Evolutionary conservation across 163 green algal genomes (phyloP), one percentile per base, ranked within the genome.

Genomic region (Scenedesmus sp.): DNA sequence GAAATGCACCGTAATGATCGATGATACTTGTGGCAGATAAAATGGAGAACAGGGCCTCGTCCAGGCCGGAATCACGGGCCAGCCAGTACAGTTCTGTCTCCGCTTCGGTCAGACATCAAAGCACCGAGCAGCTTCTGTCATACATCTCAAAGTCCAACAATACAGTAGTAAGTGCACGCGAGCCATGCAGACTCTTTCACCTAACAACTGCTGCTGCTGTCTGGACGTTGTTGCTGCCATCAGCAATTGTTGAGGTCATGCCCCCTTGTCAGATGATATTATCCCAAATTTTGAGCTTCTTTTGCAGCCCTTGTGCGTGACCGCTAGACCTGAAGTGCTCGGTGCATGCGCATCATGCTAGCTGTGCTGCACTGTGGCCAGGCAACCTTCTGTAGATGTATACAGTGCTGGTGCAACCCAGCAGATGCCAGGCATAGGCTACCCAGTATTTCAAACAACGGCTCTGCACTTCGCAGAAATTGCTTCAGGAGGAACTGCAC

Each of bases 401-500:
- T 6, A n/a, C n/a, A n/a, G 26, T 76, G 65, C 65, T 76, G 65
- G 65, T 24, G 40, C 26, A 2, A 40, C 12, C 65, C 30, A 3
- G 40, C 5, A 68, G 7, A 22, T 76, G 7, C 6, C 30, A 76
- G 65, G 5, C 30, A n/a, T n/a, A 76, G 7, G 65, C 30, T 30
- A 76, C 30, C 18, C 65, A 76, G 16, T 10, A 73, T 7, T 16
- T 20, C 26, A 30, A 40, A 40, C 12, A 18, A 20, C 9, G 30
- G n/a, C 30, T 40, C 1, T 37, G 4, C 40, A 37, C 13, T 12
- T 7, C 76, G 82, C 82, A 87, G 82, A 79, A 76, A 20, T 53
- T 87, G 82, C 82, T 87, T n/a, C 82, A 87, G 72, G 51, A 87
- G 35, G 82, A 87, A 53, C 53, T 87, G 44, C 82, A 87, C 53